Conservation (phyloP, 108 stramenopile species). For the Mayamaea pseudoterrestris region DNA sequence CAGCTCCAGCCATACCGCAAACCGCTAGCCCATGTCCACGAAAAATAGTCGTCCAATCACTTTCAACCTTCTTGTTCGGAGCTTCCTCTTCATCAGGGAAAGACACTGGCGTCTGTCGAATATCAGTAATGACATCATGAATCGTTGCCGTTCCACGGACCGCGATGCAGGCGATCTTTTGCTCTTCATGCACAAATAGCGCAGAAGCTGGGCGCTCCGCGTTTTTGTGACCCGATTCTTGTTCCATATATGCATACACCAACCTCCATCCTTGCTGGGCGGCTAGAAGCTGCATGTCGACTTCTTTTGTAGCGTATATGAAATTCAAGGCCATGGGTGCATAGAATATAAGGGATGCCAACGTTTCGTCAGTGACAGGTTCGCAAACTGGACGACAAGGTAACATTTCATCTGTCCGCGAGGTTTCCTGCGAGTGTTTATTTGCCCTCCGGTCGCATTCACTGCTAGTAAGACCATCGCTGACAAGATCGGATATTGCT, state of each 20-base stretch:
- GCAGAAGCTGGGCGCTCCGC: slow-evolving; percentile 63
- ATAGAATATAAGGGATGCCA: slow-evolving; percentile 60
- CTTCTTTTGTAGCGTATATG: slow-evolving; percentile 75
- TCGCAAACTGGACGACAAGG: too few relatives aligned
- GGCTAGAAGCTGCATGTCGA: slow-evolving; percentile 86
- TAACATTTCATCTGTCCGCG: too few relatives aligned
- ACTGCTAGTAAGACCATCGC: too few relatives aligned
- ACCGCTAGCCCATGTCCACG: slow-evolving; percentile 56
- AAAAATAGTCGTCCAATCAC: slow-evolving; percentile 68
- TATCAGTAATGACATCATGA: slow-evolving; percentile 93
- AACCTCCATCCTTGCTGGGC: slow-evolving; percentile 83
- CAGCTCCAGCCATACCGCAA: slow-evolving; percentile 78
- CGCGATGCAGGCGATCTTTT: slow-evolving; percentile 60
- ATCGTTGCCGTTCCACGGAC: slow-evolving; percentile 88
- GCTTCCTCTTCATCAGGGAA: slow-evolving; percentile 55
- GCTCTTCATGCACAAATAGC: slow-evolving; percentile 55
- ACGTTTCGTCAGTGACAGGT: too few relatives aligned
- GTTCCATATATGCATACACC: slow-evolving; percentile 70
- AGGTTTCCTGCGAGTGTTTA: too few relatives aligned
- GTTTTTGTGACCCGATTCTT: slow-evolving; percentile 43
- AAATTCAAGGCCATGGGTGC: slow-evolving; percentile 88
- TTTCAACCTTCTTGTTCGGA: slow-evolving; percentile 9
- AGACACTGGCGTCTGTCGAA: slow-evolving; percentile 77
- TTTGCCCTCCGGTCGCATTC: too few relatives aligned
- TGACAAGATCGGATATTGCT: too few relatives aligned